Percentiles rank a stretch among this genome's conserved stretches.
These are phyloP conservation scores for Paulownia fortunei DNA, from an alignment of 257 asterid genomes.

Conservation along the genomic window DNA sequence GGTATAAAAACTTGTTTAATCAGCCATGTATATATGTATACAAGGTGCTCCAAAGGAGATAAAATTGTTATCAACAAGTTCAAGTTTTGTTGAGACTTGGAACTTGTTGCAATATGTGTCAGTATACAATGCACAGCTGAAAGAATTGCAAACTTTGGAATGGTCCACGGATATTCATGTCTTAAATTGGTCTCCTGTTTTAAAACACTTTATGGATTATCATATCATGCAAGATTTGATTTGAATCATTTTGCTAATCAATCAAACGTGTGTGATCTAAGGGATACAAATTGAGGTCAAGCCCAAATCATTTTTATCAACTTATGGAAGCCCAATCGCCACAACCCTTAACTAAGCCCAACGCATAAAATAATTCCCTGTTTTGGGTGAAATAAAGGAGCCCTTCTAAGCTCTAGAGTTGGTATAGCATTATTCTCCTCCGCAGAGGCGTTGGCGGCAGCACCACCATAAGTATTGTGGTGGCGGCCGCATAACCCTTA, in stretches of 20 bases:
- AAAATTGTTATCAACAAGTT: not conserved
- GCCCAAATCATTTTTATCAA: no score
- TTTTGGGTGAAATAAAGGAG: no score
- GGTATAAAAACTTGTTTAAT: no score
- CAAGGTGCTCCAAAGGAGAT: not conserved
- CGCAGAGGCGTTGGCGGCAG: no score
- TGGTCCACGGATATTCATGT: not conserved
- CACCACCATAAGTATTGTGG: no score
- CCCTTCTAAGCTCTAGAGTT: no score
- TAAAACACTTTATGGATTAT: no score
- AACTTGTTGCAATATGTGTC: not conserved
- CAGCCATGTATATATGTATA: not conserved
- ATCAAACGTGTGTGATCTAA: no score
- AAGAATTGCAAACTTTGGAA: slow-evolving; percentile 12
- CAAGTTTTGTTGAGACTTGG: not conserved
- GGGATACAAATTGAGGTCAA: no score
- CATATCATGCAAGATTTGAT: not conserved
- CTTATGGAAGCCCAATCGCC: not conserved
- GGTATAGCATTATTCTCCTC: no score
- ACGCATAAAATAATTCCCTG: not conserved
- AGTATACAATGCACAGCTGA: not conserved
- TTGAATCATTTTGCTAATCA: not conserved
- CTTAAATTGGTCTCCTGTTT: not conserved
- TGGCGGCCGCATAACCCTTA: no score
- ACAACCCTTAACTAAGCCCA: not conserved